Evolutionary conservation across 2,329 filamentous ascomycete species (phyloP).

Genomic region (Cryphonectria carpinicola): DNA sequence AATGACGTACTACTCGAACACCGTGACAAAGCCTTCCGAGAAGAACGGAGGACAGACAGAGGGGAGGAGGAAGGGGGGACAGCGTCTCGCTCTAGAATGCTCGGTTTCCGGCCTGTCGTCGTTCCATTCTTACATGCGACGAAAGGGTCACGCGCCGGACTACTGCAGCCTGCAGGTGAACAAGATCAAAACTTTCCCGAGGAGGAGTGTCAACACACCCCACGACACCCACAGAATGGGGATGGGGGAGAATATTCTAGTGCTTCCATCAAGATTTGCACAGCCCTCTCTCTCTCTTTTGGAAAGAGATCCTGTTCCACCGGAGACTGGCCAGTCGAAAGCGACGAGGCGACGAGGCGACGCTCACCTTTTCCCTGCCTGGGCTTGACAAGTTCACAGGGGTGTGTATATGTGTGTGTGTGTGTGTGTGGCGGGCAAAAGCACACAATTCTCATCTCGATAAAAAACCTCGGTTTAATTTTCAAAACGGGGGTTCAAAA

Average conservation of each 20-base stretch:
- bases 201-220: not conserved
- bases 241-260: not conserved
- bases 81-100: not conserved
- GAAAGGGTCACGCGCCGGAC: not conserved
- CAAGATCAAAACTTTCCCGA: not conserved
- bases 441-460: not conserved
- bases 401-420: not conserved
- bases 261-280: not conserved
- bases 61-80: too few species aligned
- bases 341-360: not conserved
- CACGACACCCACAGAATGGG: not conserved
- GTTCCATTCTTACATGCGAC: constrained; percentile 4
- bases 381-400: not conserved
- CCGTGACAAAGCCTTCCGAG: not conserved
- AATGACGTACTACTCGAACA: not conserved
- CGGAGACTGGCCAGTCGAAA: not conserved
- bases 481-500: not conserved
- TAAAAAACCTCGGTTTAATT: not conserved
- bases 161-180: not conserved
- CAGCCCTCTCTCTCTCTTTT: not conserved
- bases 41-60: not conserved
- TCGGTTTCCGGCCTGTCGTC: not conserved
- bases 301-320: not conserved
- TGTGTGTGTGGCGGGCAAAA: not conserved
- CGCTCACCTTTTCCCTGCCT: not conserved